Conservation (phyloP, 1,139 yeast species). For the Blastobotrys indianensis region DNA sequence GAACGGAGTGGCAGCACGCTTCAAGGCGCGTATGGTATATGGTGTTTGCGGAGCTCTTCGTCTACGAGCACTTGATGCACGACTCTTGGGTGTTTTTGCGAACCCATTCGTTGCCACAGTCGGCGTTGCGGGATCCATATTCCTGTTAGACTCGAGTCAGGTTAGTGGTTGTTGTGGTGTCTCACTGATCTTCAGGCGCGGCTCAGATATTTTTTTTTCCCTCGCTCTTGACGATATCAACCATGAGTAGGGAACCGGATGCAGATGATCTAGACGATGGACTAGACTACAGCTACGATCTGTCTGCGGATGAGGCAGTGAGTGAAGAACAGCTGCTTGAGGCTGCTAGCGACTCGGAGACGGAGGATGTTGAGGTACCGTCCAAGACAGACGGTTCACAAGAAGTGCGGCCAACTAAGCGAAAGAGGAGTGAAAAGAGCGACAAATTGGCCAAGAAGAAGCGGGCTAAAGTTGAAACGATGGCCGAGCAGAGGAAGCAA, state of each 20-base stretch:
- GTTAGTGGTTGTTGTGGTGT: too few species aligned
- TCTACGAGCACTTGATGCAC: not conserved
- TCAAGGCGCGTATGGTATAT: slow-evolving; percentile 3
- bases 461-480: slow-evolving; percentile 53
- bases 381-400: too few species aligned
- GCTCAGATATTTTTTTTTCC: slow-evolving; percentile 3
- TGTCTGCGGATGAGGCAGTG: slow-evolving; percentile 15
- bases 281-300: slow-evolving; percentile 48
- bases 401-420: slow-evolving; percentile 8
- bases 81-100: slow-evolving; percentile 1
- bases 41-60: slow-evolving; percentile 6
- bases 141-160: not conserved
- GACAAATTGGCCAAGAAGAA: slow-evolving; percentile 36
- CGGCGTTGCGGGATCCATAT: slow-evolving; percentile 4
- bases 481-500: slow-evolving; percentile 45
- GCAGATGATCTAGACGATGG: slow-evolving; percentile 68
- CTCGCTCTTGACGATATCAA: not conserved
- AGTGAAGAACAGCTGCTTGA: slow-evolving; percentile 13
- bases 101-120: not conserved
- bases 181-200: not conserved
- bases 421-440: slow-evolving; percentile 19
- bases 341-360: slow-evolving; percentile 12
- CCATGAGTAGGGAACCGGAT: slow-evolving; percentile 13
- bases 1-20: slow-evolving; percentile 5
- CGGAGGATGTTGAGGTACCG: slow-evolving; percentile 19